These are phyloP conservation scores for Trichoderma aggressivum DNA, from an alignment of 2,329 filamentous ascomycete species.

Conservation along the genomic window DNA sequence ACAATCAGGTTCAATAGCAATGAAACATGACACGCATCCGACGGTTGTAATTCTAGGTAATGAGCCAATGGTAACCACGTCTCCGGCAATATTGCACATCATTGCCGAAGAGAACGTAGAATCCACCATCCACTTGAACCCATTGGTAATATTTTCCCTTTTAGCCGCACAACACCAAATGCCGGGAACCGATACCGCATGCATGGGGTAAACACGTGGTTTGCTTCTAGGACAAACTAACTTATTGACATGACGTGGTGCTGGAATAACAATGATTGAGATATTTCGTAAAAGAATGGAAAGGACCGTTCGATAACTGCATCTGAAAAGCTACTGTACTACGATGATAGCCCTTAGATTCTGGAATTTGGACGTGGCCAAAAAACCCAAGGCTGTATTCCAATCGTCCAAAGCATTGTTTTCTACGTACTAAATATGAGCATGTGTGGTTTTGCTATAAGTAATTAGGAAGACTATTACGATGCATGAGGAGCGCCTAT, in stretches of 20 bases:
- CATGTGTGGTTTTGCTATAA: neutral
- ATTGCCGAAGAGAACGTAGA: neutral
- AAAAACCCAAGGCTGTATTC: neutral
- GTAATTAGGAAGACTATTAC: fast-evolving
- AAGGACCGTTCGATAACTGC: neutral
- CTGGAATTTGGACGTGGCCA: neutral
- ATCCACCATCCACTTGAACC: neutral
- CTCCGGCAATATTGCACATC: neutral
- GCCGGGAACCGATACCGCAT: neutral
- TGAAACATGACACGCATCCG: neutral
- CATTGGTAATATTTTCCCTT: slow-evolving; percentile 1
- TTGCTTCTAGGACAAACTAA: neutral
- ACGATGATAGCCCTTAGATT: neutral
- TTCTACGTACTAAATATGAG: neutral
- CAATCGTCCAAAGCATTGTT: neutral
- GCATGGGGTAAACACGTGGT: neutral
- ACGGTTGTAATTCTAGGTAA: neutral
- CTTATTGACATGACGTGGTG: neutral
- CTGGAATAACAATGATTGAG: neutral
- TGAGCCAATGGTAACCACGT: neutral
- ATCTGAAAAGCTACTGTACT: neutral
- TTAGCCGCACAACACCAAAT: neutral
- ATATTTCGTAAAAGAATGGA: neutral
- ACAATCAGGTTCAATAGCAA: no score
- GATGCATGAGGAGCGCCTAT: neutral